Evolutionary conservation across 768 basidiomycete species (phyloP).

Genomic region (Hortiboletus flavorubellus): DNA sequence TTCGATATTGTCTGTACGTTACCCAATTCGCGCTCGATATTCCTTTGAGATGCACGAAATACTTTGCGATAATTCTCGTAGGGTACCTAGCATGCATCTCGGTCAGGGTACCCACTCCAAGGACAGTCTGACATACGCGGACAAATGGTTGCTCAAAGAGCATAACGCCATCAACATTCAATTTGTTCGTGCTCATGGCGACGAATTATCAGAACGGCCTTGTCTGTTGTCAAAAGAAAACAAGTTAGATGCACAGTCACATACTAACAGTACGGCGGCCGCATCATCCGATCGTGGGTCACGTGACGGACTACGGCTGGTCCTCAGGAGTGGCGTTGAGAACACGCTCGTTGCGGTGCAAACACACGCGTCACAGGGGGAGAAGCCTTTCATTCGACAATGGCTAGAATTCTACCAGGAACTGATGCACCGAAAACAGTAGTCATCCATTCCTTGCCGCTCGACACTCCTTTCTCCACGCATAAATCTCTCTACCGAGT

Average conservation of each 20-base stretch:
- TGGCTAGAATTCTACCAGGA: constrained; percentile 7
- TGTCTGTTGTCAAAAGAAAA: constrained; percentile 6
- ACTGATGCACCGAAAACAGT: background rate
- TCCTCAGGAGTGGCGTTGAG: background rate
- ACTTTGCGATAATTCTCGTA: constrained; percentile 86
- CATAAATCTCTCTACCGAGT: constrained; percentile 64
- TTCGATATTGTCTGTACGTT: constrained; percentile 52
- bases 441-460: constrained; percentile 13
- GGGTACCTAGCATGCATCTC: constrained; percentile 58
- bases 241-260: background rate
- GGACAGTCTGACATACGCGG: constrained; percentile 43
- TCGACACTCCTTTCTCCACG: constrained; percentile 45
- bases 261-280: background rate
- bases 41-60: constrained; percentile 79
- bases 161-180: constrained; percentile 70
- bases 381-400: constrained; percentile 7
- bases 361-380: constrained; percentile 7
- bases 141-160: constrained; percentile 85
- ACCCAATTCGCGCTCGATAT: constrained; percentile 75
- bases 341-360: constrained; percentile 18
- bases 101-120: constrained; percentile 8
- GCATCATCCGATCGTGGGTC: constrained; percentile 18
- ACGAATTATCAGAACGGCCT: constrained; percentile 1
- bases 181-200: constrained; percentile 41
- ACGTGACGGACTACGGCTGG: constrained; percentile 20